These are phyloP conservation scores for Stachybotrys echinatus DNA, from an alignment of 2,329 filamentous ascomycete species.

Conservation along the genomic window DNA sequence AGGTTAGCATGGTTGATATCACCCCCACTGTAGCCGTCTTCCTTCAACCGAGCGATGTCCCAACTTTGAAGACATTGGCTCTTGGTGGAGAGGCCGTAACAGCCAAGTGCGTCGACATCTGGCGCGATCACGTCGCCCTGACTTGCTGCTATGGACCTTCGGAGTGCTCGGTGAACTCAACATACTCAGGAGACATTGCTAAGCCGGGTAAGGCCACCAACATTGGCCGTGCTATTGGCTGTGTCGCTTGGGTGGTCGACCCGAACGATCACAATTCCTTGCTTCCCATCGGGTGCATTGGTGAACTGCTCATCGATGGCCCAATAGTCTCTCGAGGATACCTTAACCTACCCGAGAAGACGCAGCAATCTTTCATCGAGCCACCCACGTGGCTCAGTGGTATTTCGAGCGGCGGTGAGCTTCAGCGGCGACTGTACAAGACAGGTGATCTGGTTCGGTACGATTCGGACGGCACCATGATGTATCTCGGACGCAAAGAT, in stretches of 20 bases:
- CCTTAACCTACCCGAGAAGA: constrained; percentile 39
- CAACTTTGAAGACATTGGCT: constrained; percentile 4
- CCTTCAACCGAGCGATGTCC: constrained; percentile 7
- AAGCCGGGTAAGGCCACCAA: constrained; percentile 5
- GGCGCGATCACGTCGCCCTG: constrained; percentile 2
- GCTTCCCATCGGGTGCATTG: constrained; percentile 19
- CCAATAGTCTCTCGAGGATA: constrained; percentile 43
- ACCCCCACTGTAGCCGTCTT: constrained; percentile 9
- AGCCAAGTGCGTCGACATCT: constrained; percentile 5
- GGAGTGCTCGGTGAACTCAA: constrained; percentile 7
- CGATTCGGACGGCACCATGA: constrained; percentile 9
- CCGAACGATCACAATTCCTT: constrained; percentile 15
- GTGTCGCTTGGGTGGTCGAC: constrained; percentile 21
- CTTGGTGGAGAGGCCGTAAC: constrained; percentile 7
- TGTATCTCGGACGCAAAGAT: constrained; percentile 12
- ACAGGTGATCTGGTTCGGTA: constrained; percentile 12
- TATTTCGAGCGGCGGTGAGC: not conserved
- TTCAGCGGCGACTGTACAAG: constrained; percentile 12
- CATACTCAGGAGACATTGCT: constrained; percentile 3
- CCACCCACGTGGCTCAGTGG: constrained; percentile 30
- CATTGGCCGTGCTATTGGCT: constrained; percentile 5
- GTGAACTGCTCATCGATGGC: constrained; percentile 30
- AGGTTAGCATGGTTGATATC: constrained; percentile 8
- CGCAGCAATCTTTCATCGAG: constrained; percentile 36
- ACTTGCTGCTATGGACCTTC: constrained; percentile 6